Conservation (phyloP, 768 basidiomycete species). For the Panaeolus papilionaceus region DNA sequence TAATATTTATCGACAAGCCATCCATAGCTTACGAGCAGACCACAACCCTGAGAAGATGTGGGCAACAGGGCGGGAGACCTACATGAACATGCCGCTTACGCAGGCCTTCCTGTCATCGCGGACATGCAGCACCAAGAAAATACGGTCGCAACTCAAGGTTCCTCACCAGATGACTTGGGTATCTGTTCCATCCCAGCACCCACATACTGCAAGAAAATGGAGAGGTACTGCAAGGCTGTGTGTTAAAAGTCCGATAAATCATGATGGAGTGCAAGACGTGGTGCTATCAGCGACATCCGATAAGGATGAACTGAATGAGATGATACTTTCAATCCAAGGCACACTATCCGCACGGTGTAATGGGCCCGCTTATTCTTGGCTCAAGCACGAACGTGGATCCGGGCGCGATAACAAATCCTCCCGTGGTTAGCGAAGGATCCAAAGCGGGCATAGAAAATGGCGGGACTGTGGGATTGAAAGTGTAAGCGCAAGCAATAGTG, state of each 20-base stretch:
- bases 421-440: background rate
- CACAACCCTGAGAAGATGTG: background rate
- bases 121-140: background rate
- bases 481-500: background rate
- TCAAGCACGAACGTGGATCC: background rate
- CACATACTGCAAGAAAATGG: background rate
- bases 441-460: background rate
- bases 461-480: background rate
- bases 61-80: background rate
- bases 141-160: background rate
- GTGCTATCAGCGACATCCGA: background rate
- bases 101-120: conserved; percentile 5
- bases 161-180: background rate
- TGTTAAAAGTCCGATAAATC: conserved; percentile 11
- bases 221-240: background rate
- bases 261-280: background rate
- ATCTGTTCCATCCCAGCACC: background rate
- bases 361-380: background rate
- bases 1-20: background rate
- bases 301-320: background rate
- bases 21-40: background rate
- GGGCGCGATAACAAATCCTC: background rate
- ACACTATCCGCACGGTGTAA: background rate
- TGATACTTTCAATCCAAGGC: background rate
- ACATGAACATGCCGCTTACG: background rate